Evolutionary conservation across 371 early-diverging fungal species (phyloP).

Genomic region (Mortierella sp.): DNA sequence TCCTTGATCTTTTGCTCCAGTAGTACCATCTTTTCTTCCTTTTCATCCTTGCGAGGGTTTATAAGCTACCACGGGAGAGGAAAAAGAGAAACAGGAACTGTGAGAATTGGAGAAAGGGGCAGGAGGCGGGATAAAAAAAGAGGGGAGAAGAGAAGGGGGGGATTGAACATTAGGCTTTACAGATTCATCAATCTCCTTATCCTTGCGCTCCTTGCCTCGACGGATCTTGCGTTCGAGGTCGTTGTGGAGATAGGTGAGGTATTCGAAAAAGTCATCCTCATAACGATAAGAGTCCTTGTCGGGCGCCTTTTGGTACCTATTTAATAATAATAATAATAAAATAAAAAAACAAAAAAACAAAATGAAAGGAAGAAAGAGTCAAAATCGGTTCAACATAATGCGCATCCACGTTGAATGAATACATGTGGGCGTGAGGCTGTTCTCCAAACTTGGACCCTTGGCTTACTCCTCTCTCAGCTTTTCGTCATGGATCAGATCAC

Average conservation of each 20-base stretch:
- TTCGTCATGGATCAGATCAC: constrained; percentile 78
- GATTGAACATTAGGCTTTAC: constrained; percentile 47
- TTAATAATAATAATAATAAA: neutral
- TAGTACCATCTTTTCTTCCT: constrained; percentile 82
- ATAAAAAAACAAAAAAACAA: constrained; percentile 4
- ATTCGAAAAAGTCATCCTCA: constrained; percentile 80
- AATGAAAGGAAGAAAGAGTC: neutral
- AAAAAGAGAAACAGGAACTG: neutral
- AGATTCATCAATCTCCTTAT: constrained; percentile 77
- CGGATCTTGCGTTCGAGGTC: constrained; percentile 83
- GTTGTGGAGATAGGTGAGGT: constrained; percentile 73
- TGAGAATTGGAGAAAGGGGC: constrained; percentile 12
- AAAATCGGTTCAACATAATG: too few species aligned
- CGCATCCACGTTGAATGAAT: too few species aligned
- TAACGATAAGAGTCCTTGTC: constrained; percentile 78
- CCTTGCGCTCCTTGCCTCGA: constrained; percentile 78
- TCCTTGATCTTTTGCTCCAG: constrained; percentile 88
- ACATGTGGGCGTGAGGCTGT: too few species aligned
- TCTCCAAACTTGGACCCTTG: too few species aligned
- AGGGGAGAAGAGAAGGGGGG: constrained; percentile 10
- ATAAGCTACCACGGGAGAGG: constrained; percentile 52
- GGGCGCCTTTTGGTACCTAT: constrained; percentile 69
- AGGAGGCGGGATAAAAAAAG: constrained; percentile 5
- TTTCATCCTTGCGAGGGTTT: constrained; percentile 81
- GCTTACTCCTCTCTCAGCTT: constrained; percentile 75